Percentiles rank a stretch among this genome's conserved stretches.
phyloP scores from a whole-genome alignment of 129 eudicot genomes.

The Apium graveolens region DNA sequence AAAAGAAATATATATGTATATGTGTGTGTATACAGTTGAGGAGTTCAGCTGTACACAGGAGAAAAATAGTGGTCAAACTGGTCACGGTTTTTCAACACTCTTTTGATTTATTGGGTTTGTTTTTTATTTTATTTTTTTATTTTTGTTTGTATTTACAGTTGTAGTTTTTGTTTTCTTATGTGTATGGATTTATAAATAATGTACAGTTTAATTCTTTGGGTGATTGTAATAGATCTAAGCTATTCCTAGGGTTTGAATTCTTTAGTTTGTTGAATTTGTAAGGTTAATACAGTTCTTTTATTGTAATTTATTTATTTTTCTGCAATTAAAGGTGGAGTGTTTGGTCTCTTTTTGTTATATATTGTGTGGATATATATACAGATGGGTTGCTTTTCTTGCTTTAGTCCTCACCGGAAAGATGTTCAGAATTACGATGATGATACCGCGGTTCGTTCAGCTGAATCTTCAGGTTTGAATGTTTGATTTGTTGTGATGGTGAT shows the following conservation, averaged over 20 bases:
- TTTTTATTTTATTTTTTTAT: not conserved
- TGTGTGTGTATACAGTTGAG: conserved; percentile 2
- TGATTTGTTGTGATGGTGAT: not conserved
- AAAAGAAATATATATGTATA: not conserved
- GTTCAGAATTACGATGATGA: conserved; percentile 29
- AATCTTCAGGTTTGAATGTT: conserved; percentile 32
- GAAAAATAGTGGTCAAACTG: not conserved
- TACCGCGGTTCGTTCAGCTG: conserved; percentile 15
- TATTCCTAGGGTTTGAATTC: not conserved
- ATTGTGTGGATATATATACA: conserved; percentile 1
- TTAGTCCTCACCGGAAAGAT: conserved; percentile 32
- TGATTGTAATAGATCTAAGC: not conserved
- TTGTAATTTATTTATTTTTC: not conserved
- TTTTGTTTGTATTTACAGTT: conserved; percentile 9
- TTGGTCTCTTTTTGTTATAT: not conserved
- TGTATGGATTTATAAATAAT: not conserved
- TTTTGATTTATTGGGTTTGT: not conserved
- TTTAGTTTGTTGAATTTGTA: not conserved
- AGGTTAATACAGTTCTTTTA: not conserved
- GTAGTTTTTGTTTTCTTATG: not conserved
- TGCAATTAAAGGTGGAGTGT: not conserved
- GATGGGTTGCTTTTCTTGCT: conserved; percentile 63
- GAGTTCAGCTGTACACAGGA: conserved; percentile 1
- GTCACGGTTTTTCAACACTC: not conserved
- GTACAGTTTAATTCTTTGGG: not conserved